Evolutionary conservation across 495 filamentous ascomycete species (phyloP).

Genomic region (Amphirosellinia nigrospora): DNA sequence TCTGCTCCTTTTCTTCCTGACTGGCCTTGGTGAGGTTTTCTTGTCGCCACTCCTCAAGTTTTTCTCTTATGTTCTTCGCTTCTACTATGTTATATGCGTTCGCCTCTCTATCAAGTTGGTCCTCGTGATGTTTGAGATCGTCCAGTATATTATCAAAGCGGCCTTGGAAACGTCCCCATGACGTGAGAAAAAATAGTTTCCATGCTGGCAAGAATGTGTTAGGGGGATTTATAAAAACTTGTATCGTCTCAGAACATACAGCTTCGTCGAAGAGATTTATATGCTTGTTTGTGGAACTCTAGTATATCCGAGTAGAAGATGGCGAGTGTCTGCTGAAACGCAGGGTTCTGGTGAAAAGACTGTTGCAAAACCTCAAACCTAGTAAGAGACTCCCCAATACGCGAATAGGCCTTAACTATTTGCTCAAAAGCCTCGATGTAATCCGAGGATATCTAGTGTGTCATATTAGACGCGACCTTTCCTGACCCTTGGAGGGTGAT

Average conservation of each 20-base stretch:
- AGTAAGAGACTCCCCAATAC: constrained; percentile 46
- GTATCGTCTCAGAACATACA: constrained; percentile 33
- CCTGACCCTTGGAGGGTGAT: neutral
- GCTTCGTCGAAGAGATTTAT: constrained; percentile 50
- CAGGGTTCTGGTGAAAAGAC: constrained; percentile 38
- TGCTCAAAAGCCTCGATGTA: constrained; percentile 46
- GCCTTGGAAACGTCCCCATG: constrained; percentile 49
- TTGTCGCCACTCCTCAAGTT: constrained; percentile 29
- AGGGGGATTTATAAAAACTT: neutral
- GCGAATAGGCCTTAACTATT: constrained; percentile 48
- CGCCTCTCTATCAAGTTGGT: constrained; percentile 46
- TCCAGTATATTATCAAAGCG: constrained; percentile 48
- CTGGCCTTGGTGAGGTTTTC: constrained; percentile 31
- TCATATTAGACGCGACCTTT: neutral
- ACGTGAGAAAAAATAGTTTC: constrained; percentile 50
- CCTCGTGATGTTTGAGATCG: constrained; percentile 42
- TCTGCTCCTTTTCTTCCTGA: constrained; percentile 30
- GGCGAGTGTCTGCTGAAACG: constrained; percentile 48
- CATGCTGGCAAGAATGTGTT: constrained; percentile 39
- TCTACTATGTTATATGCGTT: constrained; percentile 37
- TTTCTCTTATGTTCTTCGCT: constrained; percentile 28
- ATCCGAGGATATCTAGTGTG: constrained; percentile 39
- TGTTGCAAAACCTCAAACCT: constrained; percentile 44
- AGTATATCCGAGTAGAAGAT: constrained; percentile 53
- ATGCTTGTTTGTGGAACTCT: constrained; percentile 52